Evolutionary conservation across 1,139 yeast species (phyloP).

Genomic region (Candida sp.): DNA sequence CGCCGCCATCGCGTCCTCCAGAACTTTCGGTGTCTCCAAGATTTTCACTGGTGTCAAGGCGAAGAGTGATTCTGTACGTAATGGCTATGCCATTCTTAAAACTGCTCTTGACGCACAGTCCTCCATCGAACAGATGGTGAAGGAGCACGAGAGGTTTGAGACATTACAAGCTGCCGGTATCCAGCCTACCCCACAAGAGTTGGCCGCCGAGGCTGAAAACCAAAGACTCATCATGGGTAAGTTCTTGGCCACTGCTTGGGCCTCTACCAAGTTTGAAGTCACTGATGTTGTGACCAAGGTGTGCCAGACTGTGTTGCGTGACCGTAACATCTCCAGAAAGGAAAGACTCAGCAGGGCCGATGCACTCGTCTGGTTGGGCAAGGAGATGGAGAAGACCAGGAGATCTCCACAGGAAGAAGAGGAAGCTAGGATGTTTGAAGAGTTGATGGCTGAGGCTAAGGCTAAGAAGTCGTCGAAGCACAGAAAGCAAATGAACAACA

Average conservation of each 20-base stretch:
- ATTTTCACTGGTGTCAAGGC: constrained; percentile 52
- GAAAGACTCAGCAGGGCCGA: constrained; percentile 62
- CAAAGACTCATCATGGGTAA: constrained; percentile 75
- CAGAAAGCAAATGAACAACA: constrained; percentile 16
- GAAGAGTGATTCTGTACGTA: constrained; percentile 41
- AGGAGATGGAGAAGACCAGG: constrained; percentile 54
- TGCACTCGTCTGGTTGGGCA: constrained; percentile 61
- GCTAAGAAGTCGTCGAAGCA: constrained; percentile 47
- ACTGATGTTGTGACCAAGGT: constrained; percentile 70
- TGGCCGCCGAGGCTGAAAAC: constrained; percentile 59
- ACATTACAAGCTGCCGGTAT: constrained; percentile 27
- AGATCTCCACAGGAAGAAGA: constrained; percentile 75
- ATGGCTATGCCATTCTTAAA: constrained; percentile 43
- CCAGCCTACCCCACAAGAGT: constrained; percentile 45
- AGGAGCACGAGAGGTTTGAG: constrained; percentile 51
- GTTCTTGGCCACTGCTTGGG: constrained; percentile 81
- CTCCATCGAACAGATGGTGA: constrained; percentile 44
- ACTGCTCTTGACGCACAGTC: constrained; percentile 49
- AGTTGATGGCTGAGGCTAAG: constrained; percentile 71
- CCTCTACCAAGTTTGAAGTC: constrained; percentile 74
- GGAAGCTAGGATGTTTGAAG: constrained; percentile 78
- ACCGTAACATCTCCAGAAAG: constrained; percentile 54
- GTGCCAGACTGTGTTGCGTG: constrained; percentile 61
- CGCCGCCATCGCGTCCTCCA: constrained; percentile 40
- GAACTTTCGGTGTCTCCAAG: constrained; percentile 55